A percentile compares a stretch with the other conserved stretches of the same genome.
Evolutionary conservation across 768 basidiomycete species (phyloP).

Genomic region (Mycena venus): DNA sequence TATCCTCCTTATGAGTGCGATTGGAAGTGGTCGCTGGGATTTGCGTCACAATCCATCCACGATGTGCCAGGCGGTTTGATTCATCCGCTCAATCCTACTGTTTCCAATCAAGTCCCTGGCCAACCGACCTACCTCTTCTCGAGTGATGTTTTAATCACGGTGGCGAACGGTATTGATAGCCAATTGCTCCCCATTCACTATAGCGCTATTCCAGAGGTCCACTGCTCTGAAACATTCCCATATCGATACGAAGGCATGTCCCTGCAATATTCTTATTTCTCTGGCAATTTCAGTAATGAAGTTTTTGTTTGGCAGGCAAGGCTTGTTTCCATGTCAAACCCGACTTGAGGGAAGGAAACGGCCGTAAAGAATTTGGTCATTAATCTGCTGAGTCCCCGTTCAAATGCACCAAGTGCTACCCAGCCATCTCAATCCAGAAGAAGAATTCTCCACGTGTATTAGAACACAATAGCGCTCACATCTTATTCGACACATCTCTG

Average conservation of each 20-base stretch:
- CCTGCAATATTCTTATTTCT: no score
- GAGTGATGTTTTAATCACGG: background rate
- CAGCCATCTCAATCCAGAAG: background rate
- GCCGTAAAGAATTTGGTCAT: background rate
- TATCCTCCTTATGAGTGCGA: no score
- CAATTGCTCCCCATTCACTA: background rate
- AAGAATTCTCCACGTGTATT: slow-evolving; percentile 31
- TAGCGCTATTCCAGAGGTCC: background rate
- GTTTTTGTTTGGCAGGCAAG: background rate
- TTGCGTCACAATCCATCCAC: background rate
- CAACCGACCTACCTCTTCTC: slow-evolving; percentile 9
- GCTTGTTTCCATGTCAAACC: slow-evolving; percentile 8
- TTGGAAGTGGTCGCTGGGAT: background rate
- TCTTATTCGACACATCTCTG: slow-evolving; percentile 29
- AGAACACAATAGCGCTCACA: slow-evolving; percentile 36
- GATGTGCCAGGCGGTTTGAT: background rate
- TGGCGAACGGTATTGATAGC: background rate
- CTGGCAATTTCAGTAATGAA: no score
- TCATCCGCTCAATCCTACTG: slow-evolving; percentile 4
- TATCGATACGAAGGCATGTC: background rate
- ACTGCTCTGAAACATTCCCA: background rate
- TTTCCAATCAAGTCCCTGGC: background rate
- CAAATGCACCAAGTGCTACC: slow-evolving; percentile 11
- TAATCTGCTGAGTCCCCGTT: background rate
- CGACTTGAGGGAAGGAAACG: background rate